These are phyloP conservation scores for Botryotinia calthae DNA, from an alignment of 2,329 filamentous ascomycete genomes.

Conservation along the genomic window DNA sequence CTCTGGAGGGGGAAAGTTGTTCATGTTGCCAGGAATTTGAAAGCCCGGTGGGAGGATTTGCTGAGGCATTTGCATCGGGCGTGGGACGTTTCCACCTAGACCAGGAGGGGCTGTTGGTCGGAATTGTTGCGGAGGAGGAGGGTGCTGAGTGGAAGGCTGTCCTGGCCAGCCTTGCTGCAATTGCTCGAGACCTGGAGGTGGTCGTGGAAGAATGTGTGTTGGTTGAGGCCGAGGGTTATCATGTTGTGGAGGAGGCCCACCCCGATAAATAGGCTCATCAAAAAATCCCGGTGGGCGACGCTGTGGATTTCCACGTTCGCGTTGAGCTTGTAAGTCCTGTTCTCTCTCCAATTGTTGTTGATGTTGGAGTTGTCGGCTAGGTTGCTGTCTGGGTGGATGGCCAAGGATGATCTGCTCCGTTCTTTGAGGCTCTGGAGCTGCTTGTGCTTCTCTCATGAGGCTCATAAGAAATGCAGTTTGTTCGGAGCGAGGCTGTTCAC, in stretches of 20 bases:
- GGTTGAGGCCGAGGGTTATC: slow-evolving; percentile 48
- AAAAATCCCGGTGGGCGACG: slow-evolving; percentile 41
- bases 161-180: slow-evolving; percentile 43
- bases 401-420: slow-evolving; percentile 54
- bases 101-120: slow-evolving; percentile 56
- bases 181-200: slow-evolving; percentile 57
- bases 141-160: slow-evolving; percentile 31
- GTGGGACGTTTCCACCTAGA: slow-evolving; percentile 44
- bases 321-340: slow-evolving; percentile 35
- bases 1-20: slow-evolving; percentile 48
- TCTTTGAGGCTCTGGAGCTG: slow-evolving; percentile 49
- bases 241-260: slow-evolving; percentile 33
- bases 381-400: slow-evolving; percentile 38
- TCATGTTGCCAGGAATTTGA: slow-evolving; percentile 53
- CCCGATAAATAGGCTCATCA: slow-evolving; percentile 33
- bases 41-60: slow-evolving; percentile 64
- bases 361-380: slow-evolving; percentile 42
- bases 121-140: slow-evolving; percentile 44
- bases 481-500: slow-evolving; percentile 48
- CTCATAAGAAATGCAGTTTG: slow-evolving; percentile 85
- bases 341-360: slow-evolving; percentile 48
- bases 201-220: slow-evolving; percentile 64
- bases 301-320: slow-evolving; percentile 36
- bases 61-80: slow-evolving; percentile 49
- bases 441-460: slow-evolving; percentile 65